phyloP scores from a whole-genome alignment of 257 asterid species.

The Fraxinus excelsior region DNA sequence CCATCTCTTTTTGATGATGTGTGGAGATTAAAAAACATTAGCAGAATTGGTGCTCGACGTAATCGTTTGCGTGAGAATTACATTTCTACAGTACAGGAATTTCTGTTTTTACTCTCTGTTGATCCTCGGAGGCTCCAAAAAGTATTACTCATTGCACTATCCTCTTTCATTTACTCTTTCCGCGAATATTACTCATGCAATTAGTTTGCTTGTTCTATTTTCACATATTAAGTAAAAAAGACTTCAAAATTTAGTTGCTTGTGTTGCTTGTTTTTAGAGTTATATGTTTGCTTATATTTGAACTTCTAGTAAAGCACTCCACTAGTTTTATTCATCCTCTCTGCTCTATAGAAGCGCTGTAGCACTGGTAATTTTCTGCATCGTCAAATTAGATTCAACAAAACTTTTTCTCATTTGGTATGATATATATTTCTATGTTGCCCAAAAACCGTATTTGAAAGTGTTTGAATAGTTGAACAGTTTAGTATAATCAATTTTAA shows the following conservation, averaged over 20 bases:
- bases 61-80: slow-evolving; percentile 14
- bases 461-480: no score
- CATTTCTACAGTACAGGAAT: slow-evolving; percentile 32
- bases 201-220: not conserved
- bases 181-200: not conserved
- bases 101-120: slow-evolving; percentile 35
- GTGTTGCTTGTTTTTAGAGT: not conserved
- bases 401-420: not conserved
- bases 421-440: not conserved
- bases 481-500: no score
- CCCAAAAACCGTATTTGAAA: not conserved
- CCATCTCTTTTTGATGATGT: slow-evolving; percentile 34
- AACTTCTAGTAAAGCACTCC: not conserved
- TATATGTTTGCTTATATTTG: not conserved
- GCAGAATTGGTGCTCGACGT: slow-evolving; percentile 22
- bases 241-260: not conserved
- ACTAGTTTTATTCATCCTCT: not conserved
- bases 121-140: slow-evolving; percentile 31
- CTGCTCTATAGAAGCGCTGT: not conserved
- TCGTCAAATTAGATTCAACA: no score
- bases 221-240: not conserved
- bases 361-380: not conserved
- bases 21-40: slow-evolving; percentile 31
- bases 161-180: slow-evolving; percentile 4
- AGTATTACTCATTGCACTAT: slow-evolving; percentile 10